Evolutionary conservation across 2,329 filamentous ascomycete genomes (phyloP), one percentile per base, ranked within the genome.

Genomic region (Clarireedia homoeocarpa): DNA sequence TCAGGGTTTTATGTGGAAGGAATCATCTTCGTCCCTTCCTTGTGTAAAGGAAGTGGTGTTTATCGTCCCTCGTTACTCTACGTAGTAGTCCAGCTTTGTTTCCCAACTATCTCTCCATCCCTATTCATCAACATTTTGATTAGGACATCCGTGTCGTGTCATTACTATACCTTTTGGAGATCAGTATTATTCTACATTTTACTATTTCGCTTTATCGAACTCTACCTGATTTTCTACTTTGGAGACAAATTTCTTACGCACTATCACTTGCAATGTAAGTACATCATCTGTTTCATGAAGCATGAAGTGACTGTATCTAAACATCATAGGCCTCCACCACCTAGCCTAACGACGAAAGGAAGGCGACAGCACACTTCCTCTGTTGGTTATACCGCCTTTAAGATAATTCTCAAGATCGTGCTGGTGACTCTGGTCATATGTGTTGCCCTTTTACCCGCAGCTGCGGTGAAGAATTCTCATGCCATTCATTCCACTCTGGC

Each of bases 91-190:
- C 12, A 20, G 34, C n/a, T 51, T 50, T 42, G 42, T n/a, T 26
- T 20, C 42, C 20, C 20, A 20, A 39, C 5, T 38, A 34, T 38
- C n/a, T 6, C 9, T 47, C 47, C 27, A 40, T 27, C 48, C 39
- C 24, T 36, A 38, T 30, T 49, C 39, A 47, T 51, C 20, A 42
- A 17, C 10, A 44, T 40, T 27, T 20, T 51, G 50, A 39, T 48
- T 57, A 46, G 38, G 50, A 50, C 36, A 48, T 48, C 45, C 34
- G 20, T 39, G 27, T 51, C 40, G 48, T 58, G 59, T 59, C 51
- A 46, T 57, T 58, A 56, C 36, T 48, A 51, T 27, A 27, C 42
- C 47, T 58, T 48, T 50, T 42, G 40, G 52, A 55, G 26, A 52
- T 45, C 36, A 55, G 23, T 24, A 27, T 49, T 24, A 45, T 58